These are phyloP conservation scores for Aureobasidium melanogenum DNA, from an alignment of 2,329 filamentous ascomycete species.

Conservation along the genomic window DNA sequence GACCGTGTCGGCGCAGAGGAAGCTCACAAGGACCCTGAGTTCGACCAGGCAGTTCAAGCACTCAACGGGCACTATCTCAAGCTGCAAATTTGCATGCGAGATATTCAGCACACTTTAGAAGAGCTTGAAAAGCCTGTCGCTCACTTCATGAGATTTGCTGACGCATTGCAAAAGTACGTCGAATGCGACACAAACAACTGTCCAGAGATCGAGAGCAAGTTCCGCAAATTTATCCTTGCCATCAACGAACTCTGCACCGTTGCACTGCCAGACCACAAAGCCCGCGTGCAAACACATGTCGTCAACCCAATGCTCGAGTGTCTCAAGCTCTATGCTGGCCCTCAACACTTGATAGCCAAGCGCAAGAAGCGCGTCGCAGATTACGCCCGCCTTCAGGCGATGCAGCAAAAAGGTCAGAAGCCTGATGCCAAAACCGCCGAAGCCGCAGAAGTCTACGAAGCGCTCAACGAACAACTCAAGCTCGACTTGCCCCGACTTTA, in stretches of 20 bases:
- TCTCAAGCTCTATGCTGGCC: slow-evolving; percentile 72
- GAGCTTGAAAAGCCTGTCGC: slow-evolving; percentile 71
- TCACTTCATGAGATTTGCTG: slow-evolving; percentile 70
- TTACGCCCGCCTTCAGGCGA: slow-evolving; percentile 70
- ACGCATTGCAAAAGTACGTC: slow-evolving; percentile 76
- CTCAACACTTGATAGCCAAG: slow-evolving; percentile 86
- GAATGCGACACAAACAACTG: slow-evolving; percentile 59
- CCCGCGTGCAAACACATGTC: slow-evolving; percentile 67
- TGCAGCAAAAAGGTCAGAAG: slow-evolving; percentile 74
- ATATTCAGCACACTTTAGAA: slow-evolving; percentile 88
- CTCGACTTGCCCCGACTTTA: slow-evolving; percentile 85
- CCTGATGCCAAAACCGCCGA: slow-evolving; percentile 78
- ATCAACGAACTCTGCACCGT: slow-evolving; percentile 79
- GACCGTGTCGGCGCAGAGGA: slow-evolving; percentile 57
- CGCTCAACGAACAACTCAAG: slow-evolving; percentile 86
- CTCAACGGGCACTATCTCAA: slow-evolving; percentile 90
- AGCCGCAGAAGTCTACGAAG: slow-evolving; percentile 79
- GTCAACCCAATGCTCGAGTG: slow-evolving; percentile 75
- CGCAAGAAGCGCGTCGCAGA: slow-evolving; percentile 86
- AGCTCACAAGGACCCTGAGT: slow-evolving; percentile 70
- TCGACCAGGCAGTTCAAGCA: slow-evolving; percentile 70
- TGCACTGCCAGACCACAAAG: slow-evolving; percentile 70
- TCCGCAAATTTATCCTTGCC: slow-evolving; percentile 81
- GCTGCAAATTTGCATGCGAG: slow-evolving; percentile 82
- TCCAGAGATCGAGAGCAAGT: slow-evolving; percentile 85